Evolutionary conservation across 176 grass and related monocot genomes (phyloP).

Genomic region (Elymus sibiricus): DNA sequence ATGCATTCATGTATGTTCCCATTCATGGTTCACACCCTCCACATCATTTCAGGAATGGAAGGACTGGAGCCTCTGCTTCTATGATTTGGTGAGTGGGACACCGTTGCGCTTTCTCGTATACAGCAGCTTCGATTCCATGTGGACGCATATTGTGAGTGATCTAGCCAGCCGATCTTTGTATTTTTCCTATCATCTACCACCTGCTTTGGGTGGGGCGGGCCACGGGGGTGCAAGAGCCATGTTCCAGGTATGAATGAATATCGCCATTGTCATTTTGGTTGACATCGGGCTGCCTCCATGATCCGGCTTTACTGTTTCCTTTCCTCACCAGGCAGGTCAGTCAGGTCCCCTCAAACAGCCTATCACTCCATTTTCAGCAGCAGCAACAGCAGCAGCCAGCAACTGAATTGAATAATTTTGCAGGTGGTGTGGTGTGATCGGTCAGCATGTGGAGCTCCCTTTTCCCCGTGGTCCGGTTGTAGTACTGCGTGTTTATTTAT

Average conservation of each 20-base stretch:
- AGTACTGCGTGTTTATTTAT: neutral
- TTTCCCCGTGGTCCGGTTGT: neutral
- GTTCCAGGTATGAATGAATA: neutral
- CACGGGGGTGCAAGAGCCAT: neutral
- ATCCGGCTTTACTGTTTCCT: neutral
- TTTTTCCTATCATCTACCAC: neutral
- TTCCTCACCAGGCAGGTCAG: neutral
- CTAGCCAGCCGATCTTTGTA: conserved; percentile 15
- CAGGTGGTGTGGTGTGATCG: conserved; percentile 15
- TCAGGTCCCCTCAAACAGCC: neutral
- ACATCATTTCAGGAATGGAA: neutral
- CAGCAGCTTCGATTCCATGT: too few species aligned
- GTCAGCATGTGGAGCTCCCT: conserved; percentile 16
- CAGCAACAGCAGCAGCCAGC: neutral
- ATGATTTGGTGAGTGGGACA: too few species aligned
- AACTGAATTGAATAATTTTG: conserved; percentile 6
- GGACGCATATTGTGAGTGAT: neutral
- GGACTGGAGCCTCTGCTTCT: too few species aligned
- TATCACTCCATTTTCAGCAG: neutral
- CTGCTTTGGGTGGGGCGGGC: neutral
- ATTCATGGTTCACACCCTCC: neutral
- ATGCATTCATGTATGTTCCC: neutral
- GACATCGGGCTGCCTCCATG: neutral
- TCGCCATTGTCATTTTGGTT: neutral
- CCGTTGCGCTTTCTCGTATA: too few species aligned